phyloP scores from a whole-genome alignment of 306 rosid genomes.

The Trifolium subterraneum region DNA sequence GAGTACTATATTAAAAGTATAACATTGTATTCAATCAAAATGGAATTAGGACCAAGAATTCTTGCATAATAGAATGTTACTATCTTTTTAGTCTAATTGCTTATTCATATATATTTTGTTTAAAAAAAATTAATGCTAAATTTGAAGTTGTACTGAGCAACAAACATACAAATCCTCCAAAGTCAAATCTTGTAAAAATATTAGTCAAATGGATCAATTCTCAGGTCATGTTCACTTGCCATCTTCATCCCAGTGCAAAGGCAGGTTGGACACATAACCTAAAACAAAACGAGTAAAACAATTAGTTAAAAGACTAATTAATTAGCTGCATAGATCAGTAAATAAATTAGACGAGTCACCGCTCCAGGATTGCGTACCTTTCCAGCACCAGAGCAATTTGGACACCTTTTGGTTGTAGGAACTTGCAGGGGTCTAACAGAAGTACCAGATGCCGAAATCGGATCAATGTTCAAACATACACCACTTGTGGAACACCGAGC shows the following conservation, averaged over 20 bases:
- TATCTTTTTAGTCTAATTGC: neutral
- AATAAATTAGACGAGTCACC: neutral
- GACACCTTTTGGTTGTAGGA: slow-evolving; percentile 63
- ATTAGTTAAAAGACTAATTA: slow-evolving; percentile 8
- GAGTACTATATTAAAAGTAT: neutral
- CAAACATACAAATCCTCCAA: slow-evolving; percentile 4
- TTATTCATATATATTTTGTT: neutral
- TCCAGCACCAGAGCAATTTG: slow-evolving; percentile 84
- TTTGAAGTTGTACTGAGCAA: neutral
- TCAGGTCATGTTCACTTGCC: slow-evolving; percentile 95
- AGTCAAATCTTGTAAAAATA: neutral
- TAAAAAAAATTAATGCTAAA: neutral
- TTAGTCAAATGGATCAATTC: slow-evolving; percentile 90
- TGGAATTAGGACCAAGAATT: neutral
- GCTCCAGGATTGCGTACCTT: slow-evolving; percentile 59
- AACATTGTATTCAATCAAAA: neutral
- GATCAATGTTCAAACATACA: slow-evolving; percentile 67
- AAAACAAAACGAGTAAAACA: slow-evolving; percentile 25
- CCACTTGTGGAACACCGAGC: slow-evolving; percentile 94
- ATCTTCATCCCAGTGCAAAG: slow-evolving; percentile 95
- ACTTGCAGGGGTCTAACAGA: slow-evolving; percentile 58
- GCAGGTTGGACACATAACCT: slow-evolving; percentile 98
- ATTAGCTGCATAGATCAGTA: slow-evolving; percentile 8
- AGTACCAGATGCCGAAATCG: slow-evolving; percentile 59
- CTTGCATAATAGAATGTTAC: neutral